Evolutionary conservation across 148 eudicot genomes (phyloP), one percentile per base, ranked within the genome.

Genomic region (Spergularia marina): DNA sequence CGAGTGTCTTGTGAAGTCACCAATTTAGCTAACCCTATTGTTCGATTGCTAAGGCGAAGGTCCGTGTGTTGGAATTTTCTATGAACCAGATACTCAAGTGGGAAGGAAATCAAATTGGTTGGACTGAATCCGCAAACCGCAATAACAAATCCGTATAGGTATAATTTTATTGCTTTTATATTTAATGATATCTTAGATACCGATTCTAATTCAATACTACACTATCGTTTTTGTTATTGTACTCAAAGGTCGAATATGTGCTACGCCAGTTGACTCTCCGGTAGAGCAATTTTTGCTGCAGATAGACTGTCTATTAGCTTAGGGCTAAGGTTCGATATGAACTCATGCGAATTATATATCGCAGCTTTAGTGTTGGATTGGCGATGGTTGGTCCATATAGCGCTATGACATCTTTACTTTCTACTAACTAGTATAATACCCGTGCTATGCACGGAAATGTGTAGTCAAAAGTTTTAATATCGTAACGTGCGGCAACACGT

Each of bases 31-130:
- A 30, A 30, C 72, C 12, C 18, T 65, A 17, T 58, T 79, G 0
- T 80, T 80, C 15, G 82, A 85, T 63, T 78, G 83, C 66, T 61
- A 80, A 41, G 84, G 78, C 62, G 25, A 62, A 15, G 84, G 84
- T 12, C 84, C 84, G 0, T 78, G 74, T 11, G 66, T 77, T 44
- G 81, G 78, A 11, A 57, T 77, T 8, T 74, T 76, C 11, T 76
- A 82, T 57, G 84, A 81, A 30, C 15, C 74, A 78, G 1, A 74
- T 82, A 2, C 57, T 82, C 21, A 74, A 56, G 67, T 74, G 76
- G 76, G 44, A 73, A 17, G 78, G 70, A 18, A 0, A 68, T 7
- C 14, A 41, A 11, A 17, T 12, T 30, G 74, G 72, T 36, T 82
- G 81, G 75, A 71, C 14, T 14, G 21, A 63, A 7, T 82, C 55